Evolutionary conservation across 768 basidiomycete genomes (phyloP), one percentile per base, ranked within the genome.

Genomic region (Leccinum obscurum): DNA sequence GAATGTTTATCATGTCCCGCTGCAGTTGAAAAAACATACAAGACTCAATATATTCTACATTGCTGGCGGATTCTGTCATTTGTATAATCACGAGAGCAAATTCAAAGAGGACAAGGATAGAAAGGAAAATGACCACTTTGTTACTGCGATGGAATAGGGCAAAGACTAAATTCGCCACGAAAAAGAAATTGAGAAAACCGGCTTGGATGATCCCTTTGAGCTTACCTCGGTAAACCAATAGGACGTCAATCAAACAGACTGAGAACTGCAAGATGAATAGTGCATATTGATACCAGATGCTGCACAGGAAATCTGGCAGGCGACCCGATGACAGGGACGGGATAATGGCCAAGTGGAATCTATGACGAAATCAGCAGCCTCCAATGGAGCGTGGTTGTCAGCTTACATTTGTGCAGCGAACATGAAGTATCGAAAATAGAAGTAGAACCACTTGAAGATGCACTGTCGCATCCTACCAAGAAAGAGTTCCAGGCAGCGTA

Each of bases 141-240:
- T 54, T 59, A 55, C 72, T 74, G 15, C 72, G 75, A 58, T 79
- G 76, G 61, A 78, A 83, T 4, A 71, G 41, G 0, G 63, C 66
- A 55, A 58, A 68, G 9, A 70, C 68, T 68, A n/a, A 7, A 34
- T 13, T 28, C 20, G n/a, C 44, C 41, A 24, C 28, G 2, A 41
- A 30, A 35, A 39, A 17, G 15, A 39, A 24, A 24, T n/a, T 44
- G 15, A 46, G 41, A 24, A 48, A 26, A 24, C 5, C 2, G 7
- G 22, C 1, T 11, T 10, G 11, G 28, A 51, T 32, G 20, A 32
- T 28, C 17, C 15, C 4, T 4, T 4, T 22, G 24, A 26, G 8
- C 72, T 44, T 20, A 74, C 74, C 64, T 52, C 72, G 68, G 6
- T 55, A 48, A 26, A 65, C 64, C 58, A 74, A 61, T 39, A 70